Percentiles rank a stretch among this genome's conserved stretches.
phyloP scores from a whole-genome alignment of 306 rosid genomes.

The Heteromeles arbutifolia region DNA sequence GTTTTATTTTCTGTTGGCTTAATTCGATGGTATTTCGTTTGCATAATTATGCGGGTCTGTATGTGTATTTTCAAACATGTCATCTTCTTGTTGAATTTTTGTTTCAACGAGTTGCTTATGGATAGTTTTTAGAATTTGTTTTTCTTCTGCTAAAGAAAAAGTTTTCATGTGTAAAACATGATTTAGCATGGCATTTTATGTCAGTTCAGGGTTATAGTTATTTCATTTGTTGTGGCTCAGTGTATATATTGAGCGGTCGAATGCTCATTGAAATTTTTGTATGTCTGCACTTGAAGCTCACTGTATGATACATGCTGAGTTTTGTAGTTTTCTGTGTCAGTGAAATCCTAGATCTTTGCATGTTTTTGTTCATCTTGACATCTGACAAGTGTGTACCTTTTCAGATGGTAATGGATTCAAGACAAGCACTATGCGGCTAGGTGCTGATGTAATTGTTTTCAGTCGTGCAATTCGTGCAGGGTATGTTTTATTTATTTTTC shows the following conservation, averaged over 20 bases:
- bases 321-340: neutral
- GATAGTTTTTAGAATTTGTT: neutral
- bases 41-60: neutral
- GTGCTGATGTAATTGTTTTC: slow-evolving; percentile 88
- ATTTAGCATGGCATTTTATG: neutral
- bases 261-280: neutral
- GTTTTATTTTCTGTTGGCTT: slow-evolving; percentile 6
- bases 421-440: slow-evolving; percentile 94
- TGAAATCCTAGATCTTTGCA: slow-evolving; percentile 7
- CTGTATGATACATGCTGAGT: neutral
- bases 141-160: neutral
- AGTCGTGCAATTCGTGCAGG: slow-evolving; percentile 55
- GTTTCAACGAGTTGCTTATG: neutral
- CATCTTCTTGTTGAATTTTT: neutral
- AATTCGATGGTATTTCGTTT: neutral
- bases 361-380: slow-evolving; percentile 12
- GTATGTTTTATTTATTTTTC: slow-evolving; percentile 30
- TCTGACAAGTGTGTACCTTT: slow-evolving; percentile 15
- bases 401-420: slow-evolving; percentile 98
- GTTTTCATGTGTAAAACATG: neutral
- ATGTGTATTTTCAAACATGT: neutral
- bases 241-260: neutral
- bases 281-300: neutral
- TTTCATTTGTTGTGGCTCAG: neutral
- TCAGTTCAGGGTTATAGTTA: neutral